These are phyloP conservation scores for Blastocystis sp. DNA, from an alignment of 352 stramenopile species.

Conservation along the genomic window DNA sequence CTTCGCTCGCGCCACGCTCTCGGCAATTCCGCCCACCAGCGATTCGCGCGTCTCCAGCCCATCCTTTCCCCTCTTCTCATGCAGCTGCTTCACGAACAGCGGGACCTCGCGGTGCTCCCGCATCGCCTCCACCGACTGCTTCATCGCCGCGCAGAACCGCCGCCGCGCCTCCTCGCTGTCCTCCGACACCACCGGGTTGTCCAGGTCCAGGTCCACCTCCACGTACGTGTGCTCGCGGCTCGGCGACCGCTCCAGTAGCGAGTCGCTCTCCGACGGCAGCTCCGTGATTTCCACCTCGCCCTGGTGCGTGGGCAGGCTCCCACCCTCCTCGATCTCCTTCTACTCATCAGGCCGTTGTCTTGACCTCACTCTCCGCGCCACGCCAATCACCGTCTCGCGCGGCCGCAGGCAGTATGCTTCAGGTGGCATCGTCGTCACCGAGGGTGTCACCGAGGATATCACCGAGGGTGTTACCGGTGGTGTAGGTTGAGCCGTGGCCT, in stretches of 20 bases:
- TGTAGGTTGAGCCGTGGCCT: too few relatives aligned
- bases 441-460: neutral
- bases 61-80: neutral
- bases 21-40: neutral
- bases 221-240: neutral
- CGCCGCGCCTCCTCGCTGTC: neutral
- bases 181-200: conserved; percentile 42
- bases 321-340: neutral
- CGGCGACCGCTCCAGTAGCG: neutral
- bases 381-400: conserved; percentile 12
- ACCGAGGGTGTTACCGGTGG: too few relatives aligned
- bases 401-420: neutral
- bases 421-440: neutral
- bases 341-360: neutral
- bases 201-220: conserved; percentile 41
- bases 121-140: neutral
- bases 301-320: neutral
- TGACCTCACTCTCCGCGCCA: neutral
- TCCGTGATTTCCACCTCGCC: neutral
- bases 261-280: neutral
- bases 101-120: neutral
- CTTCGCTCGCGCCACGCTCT: neutral
- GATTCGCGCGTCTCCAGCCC: neutral
- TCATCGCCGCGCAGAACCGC: neutral
- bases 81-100: neutral